Percentiles rank a stretch among this genome's conserved stretches.
Conservation (phyloP, 2,329 filamentous ascomycete genomes). For the Claviceps spartinae region DNA sequence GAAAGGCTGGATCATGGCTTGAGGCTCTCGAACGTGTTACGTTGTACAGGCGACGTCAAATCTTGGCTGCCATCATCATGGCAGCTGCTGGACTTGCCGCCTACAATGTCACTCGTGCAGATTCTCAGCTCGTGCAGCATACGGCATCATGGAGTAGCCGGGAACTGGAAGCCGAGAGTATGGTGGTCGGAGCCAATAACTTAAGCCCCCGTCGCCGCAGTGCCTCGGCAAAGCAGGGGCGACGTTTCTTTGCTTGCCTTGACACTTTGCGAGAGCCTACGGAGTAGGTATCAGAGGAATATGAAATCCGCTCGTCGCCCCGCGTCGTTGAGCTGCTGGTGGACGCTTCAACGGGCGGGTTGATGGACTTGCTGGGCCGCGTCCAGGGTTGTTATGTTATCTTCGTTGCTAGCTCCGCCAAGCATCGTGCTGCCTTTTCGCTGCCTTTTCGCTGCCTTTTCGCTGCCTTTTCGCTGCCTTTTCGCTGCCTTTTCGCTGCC, state of each 20-base stretch:
- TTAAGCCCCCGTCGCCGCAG: background rate
- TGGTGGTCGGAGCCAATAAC: background rate
- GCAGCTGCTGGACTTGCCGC: background rate
- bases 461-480: no score
- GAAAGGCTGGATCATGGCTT: background rate
- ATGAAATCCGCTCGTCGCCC: background rate
- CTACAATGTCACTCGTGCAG: no score
- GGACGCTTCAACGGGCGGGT: background rate
- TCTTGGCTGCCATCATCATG: background rate
- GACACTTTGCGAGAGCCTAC: background rate
- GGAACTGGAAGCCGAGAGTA: background rate
- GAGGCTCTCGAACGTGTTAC: slow-evolving; percentile 1
- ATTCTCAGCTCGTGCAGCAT: no score
- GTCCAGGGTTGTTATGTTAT: background rate
- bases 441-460: background rate
- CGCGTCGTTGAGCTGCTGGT: background rate
- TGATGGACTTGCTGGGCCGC: background rate
- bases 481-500: background rate
- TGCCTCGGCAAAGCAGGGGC: background rate
- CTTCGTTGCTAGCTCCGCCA: background rate
- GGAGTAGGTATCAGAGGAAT: background rate
- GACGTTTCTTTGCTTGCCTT: background rate
- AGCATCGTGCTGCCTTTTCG: background rate
- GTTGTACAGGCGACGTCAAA: background rate
- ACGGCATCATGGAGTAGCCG: background rate